Percentiles rank a stretch among this genome's conserved stretches.
phyloP scores from a whole-genome alignment of 2,329 filamentous ascomycete genomes.

The Dactylonectria estremocensis region DNA sequence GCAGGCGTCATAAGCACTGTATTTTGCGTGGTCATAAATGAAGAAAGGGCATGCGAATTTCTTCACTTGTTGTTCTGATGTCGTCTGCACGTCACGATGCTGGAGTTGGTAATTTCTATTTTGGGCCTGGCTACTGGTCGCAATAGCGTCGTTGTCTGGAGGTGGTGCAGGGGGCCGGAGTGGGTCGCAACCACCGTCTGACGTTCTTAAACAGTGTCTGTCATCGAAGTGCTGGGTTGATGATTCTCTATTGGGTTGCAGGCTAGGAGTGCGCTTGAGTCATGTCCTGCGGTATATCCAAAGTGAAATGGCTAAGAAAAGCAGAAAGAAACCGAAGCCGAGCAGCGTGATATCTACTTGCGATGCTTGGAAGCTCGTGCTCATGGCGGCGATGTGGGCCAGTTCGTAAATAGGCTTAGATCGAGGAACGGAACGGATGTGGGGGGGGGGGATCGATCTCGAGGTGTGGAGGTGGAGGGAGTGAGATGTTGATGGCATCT shows the following conservation, averaged over 20 bases:
- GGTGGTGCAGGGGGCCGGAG: background rate
- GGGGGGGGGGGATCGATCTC: background rate
- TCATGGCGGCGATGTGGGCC: background rate
- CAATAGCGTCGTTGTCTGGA: background rate
- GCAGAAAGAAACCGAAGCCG: background rate
- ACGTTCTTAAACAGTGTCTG: background rate
- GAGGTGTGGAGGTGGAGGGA: background rate
- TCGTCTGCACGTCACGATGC: background rate
- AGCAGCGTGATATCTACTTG: background rate
- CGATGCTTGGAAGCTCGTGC: accelerated
- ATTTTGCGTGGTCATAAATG: background rate
- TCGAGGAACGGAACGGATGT: too few species aligned
- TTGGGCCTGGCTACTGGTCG: background rate
- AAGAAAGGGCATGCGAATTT: background rate
- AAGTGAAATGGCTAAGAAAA: background rate
- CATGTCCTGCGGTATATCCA: background rate
- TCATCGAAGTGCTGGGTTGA: background rate
- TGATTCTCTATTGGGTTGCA: background rate
- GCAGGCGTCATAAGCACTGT: background rate
- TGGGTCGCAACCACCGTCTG: background rate
- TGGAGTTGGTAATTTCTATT: background rate
- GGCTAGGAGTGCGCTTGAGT: background rate
- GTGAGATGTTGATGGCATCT: background rate
- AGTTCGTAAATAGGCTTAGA: background rate
- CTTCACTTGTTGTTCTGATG: background rate